Evolutionary conservation across 1,139 yeast genomes (phyloP), one percentile per base, ranked within the genome.

Genomic region (Hyphopichia wangnamkhiaoensis): DNA sequence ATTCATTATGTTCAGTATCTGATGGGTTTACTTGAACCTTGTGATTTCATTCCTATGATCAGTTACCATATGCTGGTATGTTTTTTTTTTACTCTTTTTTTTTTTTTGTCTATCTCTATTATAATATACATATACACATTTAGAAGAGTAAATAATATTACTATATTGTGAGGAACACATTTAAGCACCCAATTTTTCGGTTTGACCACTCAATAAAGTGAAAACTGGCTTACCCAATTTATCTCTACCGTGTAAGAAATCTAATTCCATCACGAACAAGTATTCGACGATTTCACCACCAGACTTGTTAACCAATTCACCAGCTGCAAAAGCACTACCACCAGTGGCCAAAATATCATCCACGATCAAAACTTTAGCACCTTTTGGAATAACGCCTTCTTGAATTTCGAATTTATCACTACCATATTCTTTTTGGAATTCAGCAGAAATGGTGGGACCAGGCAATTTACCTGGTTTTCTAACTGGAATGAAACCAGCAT

Each of bases 341-440:
- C 98, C 98, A 33, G 98, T 93, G 36, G 98, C 98, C 63, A 94
- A 85, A 54, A 93, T 90, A 60, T 93, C 99, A 62, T 93, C 98
- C 26, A 93, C 95, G 50, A 93, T 76, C 33, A 93, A 73, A 26
- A 93, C 94, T 44, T 75, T 85, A 38, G 95, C 76, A 29, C 93
- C 95, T 44, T 75, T 75, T 49, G 90, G 86, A 50, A 93, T 82
- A 33, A 93, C 81, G 42, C 79, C 94, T 48, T 77, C 71, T 70
- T 94, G 98, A 63, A 94, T 82, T 65, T 90, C 96, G 61, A 93
- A 90, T 46, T 71, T 78, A 65, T 93, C 99, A 43, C 74, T 66
- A 56, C 98, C 98, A 63, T 93, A 93, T 65, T 93, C 99, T 74
- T 94, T 94, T 56, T 76, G 70, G 71, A 84, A 93, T 46, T 79